phyloP scores from a whole-genome alignment of 116 monocot genomes.

The Cymodocea nodosa region DNA sequence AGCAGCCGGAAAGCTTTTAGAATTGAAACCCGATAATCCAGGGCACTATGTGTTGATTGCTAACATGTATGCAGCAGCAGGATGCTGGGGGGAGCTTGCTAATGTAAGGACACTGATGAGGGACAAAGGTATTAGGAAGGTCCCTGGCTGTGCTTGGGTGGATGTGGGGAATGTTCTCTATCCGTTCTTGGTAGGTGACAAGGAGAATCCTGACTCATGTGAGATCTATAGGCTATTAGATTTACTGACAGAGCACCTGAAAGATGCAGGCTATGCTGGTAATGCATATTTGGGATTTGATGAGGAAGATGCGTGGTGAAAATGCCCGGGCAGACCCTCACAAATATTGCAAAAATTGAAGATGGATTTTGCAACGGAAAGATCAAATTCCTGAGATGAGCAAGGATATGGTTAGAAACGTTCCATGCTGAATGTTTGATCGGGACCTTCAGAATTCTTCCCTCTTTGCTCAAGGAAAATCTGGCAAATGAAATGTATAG shows the following conservation, averaged over 20 bases:
- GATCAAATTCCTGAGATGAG: too few species aligned
- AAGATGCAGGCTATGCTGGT: conserved; percentile 29
- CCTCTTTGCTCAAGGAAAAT: too few species aligned
- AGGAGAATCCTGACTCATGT: conserved; percentile 24
- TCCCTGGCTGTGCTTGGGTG: conserved; percentile 63
- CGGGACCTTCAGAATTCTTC: too few species aligned
- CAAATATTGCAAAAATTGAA: too few species aligned
- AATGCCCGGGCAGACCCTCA: not conserved
- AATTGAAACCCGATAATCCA: conserved; percentile 15
- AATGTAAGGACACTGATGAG: conserved; percentile 53
- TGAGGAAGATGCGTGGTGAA: conserved; percentile 5
- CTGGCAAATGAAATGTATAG: too few species aligned
- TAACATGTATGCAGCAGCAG: conserved; percentile 29
- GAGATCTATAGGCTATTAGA: conserved; percentile 48
- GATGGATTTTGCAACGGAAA: too few species aligned
- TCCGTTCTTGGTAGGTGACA: conserved; percentile 59
- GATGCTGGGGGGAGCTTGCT: conserved; percentile 19
- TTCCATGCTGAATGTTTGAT: too few species aligned
- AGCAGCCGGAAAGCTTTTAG: conserved; percentile 16
- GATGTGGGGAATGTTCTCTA: conserved; percentile 46
- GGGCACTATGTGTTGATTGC: conserved; percentile 33
- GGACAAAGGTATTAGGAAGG: conserved; percentile 52
- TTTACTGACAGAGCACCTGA: conserved; percentile 39
- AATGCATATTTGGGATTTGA: conserved; percentile 11
- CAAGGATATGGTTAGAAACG: too few species aligned